phyloP scores from a whole-genome alignment of 2,329 filamentous ascomycete species.

The Fusarium pilosicola region DNA sequence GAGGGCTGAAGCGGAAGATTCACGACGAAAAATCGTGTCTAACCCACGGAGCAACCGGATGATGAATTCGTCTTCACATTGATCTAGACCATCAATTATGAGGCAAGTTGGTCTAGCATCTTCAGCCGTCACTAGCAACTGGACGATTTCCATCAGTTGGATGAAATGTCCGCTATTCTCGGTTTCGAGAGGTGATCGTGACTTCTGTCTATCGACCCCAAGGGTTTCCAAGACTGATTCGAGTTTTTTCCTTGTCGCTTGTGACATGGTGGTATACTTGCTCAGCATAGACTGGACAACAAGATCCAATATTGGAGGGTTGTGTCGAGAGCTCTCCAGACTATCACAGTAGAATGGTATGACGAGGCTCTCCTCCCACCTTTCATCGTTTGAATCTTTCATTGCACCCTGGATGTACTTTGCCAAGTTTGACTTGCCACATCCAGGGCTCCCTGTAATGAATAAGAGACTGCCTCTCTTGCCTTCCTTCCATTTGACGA shows the following conservation, averaged over 20 bases:
- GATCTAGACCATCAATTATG: slow-evolving; percentile 36
- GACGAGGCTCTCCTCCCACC: slow-evolving; percentile 15
- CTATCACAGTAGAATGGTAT: slow-evolving; percentile 37
- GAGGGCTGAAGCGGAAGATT: slow-evolving; percentile 1
- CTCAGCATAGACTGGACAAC: slow-evolving; percentile 22
- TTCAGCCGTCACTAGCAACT: slow-evolving; percentile 6
- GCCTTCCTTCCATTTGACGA: slow-evolving; percentile 24
- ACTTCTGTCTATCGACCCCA: slow-evolving; percentile 5
- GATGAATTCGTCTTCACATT: slow-evolving; percentile 27
- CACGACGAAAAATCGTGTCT: slow-evolving; percentile 25
- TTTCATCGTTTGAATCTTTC: slow-evolving; percentile 10
- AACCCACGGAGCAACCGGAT: slow-evolving; percentile 22
- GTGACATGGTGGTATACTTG: slow-evolving; percentile 21
- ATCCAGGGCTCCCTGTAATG: slow-evolving; percentile 33
- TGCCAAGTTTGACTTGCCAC: slow-evolving; percentile 34
- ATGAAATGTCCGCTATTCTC: slow-evolving; percentile 16
- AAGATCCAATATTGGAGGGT: slow-evolving; percentile 34
- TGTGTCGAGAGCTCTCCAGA: slow-evolving; percentile 28
- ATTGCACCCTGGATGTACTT: slow-evolving; percentile 34
- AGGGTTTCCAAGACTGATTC: slow-evolving; percentile 18
- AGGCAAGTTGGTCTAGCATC: slow-evolving; percentile 17
- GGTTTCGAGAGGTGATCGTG: not conserved
- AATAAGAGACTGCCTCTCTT: slow-evolving; percentile 28
- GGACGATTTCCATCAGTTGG: slow-evolving; percentile 32
- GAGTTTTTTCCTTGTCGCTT: slow-evolving; percentile 13